Conservation (phyloP, 2,329 filamentous ascomycete genomes). For the Claviceps sorghi region DNA sequence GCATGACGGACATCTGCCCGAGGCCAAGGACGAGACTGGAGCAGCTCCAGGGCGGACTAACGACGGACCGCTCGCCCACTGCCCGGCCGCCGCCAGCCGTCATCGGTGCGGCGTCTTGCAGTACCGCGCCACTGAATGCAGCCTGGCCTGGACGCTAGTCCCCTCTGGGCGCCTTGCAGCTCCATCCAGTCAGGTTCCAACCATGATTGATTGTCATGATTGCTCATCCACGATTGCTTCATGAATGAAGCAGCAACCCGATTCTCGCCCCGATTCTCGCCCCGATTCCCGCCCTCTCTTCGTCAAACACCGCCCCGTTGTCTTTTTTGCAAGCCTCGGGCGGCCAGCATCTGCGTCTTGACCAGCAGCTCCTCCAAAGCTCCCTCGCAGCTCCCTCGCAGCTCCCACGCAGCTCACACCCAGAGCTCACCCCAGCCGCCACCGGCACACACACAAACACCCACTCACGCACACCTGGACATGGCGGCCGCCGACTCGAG, state of each 20-base stretch:
- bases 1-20: background rate
- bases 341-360: background rate
- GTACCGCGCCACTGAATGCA: no score
- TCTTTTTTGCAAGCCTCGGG: no score
- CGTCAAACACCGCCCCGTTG: background rate
- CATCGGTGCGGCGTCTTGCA: background rate
- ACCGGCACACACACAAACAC: background rate
- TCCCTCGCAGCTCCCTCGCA: background rate
- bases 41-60: conserved; percentile 14
- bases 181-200: background rate
- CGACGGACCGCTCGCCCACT: conserved; percentile 13
- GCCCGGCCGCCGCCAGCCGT: background rate
- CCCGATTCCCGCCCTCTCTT: background rate
- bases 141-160: background rate
- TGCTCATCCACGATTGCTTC: background rate
- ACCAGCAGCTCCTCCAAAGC: background rate
- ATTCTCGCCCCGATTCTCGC: no score
- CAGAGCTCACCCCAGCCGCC: background rate
- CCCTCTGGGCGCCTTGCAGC: background rate
- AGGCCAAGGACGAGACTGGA: conserved; percentile 1
- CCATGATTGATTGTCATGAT: no score
- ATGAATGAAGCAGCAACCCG: no score
- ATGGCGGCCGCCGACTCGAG: conserved; percentile 46
- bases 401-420: background rate
- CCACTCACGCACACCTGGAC: conserved; percentile 6